Evolutionary conservation across 805 yeast genomes (phyloP), one percentile per base, ranked within the genome.

Genomic region (Metschnikowia kunwiensis): DNA sequence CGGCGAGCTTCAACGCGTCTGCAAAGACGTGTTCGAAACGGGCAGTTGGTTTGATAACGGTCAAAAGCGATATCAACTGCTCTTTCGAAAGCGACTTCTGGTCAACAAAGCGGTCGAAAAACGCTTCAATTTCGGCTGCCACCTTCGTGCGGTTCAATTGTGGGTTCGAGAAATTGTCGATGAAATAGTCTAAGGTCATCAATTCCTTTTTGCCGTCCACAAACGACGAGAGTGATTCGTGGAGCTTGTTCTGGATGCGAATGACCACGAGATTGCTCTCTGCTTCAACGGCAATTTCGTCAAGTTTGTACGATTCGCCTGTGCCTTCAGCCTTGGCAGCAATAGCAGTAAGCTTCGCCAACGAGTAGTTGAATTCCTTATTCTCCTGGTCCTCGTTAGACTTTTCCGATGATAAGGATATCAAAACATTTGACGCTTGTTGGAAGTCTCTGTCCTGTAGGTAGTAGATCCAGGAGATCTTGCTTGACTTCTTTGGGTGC

Each of bases 401-500:
- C 7, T 49, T 39, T 4, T 39, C 15, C 3, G 68, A 55, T 4
- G 70, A 62, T 18, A 76, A 70, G 1, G 59, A 52, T 3, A 65
- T 49, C 20, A 87, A 60, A 1, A 69, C 64, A 10, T 55, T 49
- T 1, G 81, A 63, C 0, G 88, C 91, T 1, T 58, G 51, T 4
- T 34, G 45, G 52, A 70, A 83, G 7, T 77, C 65, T 3, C 65
- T 67, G 43, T 69, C 75, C 21, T 76, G 55, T 10, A 86, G 56
- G 38, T 81, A 74, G 38, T 76, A 71, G 14, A 87, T 80, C 96
- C 96, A 88, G 2, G 86, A 72, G 32, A 85, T 72, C 26, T 70
- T 61, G 4, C 77, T 69, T 24, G 75, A 74, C 38, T 68, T 65
- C 2, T 60, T 50, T 5, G 51, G 47, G 18, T 63, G 54, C 20